Evolutionary conservation across 805 yeast genomes (phyloP).

Genomic region (Priceomyces haplophilus): DNA sequence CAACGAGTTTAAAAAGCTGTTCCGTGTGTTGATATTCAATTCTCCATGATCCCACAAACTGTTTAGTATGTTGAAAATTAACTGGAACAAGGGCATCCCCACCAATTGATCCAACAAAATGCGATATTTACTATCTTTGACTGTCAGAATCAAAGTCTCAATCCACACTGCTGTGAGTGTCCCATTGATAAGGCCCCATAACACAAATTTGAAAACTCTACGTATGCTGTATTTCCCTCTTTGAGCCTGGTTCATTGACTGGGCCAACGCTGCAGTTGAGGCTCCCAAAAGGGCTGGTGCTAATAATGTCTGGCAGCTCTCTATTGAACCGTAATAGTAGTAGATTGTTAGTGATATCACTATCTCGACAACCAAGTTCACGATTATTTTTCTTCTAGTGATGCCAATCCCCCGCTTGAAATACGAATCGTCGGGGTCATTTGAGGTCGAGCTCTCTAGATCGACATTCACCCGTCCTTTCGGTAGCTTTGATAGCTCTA

Average conservation of each 20-base stretch:
- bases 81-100: slow-evolving; percentile 56
- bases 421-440: slow-evolving; percentile 7
- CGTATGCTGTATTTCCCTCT: slow-evolving; percentile 30
- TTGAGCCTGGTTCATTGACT: slow-evolving; percentile 35
- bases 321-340: slow-evolving; percentile 25
- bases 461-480: slow-evolving; percentile 3
- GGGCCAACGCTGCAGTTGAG: slow-evolving; percentile 41
- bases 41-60: slow-evolving; percentile 56
- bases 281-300: slow-evolving; percentile 41
- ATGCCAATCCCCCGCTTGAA: slow-evolving; percentile 11
- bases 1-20: slow-evolving; percentile 45
- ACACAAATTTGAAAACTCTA: slow-evolving; percentile 43
- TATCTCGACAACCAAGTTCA: slow-evolving; percentile 26
- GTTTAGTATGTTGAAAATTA: slow-evolving; percentile 45
- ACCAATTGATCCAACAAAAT: slow-evolving; percentile 52
- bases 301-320: slow-evolving; percentile 22
- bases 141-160: slow-evolving; percentile 36
- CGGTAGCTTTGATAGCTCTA: slow-evolving; percentile 2
- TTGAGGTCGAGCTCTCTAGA: slow-evolving; percentile 17
- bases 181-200: slow-evolving; percentile 65
- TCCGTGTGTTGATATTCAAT: slow-evolving; percentile 28
- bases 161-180: slow-evolving; percentile 55
- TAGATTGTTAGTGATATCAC: slow-evolving; percentile 25
- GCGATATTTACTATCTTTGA: slow-evolving; percentile 36
- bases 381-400: slow-evolving; percentile 15